Evolutionary conservation across 257 asterid species (phyloP).

Genomic region (Striga asiatica): DNA sequence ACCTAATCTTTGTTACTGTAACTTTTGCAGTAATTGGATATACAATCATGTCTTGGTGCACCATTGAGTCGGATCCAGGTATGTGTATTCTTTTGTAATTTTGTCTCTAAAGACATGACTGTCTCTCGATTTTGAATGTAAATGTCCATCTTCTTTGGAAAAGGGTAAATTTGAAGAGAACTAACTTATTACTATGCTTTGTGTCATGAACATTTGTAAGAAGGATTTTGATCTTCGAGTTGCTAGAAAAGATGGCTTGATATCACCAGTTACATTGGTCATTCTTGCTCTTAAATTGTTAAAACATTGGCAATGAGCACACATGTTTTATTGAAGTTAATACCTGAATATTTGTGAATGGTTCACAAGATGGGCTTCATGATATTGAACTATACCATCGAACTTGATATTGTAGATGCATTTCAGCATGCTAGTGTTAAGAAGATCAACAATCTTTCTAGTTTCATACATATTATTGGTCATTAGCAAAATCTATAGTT

Average conservation of each 20-base stretch:
- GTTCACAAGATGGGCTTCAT: too few relatives aligned
- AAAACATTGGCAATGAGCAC: too few relatives aligned
- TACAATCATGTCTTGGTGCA: constrained; percentile 91
- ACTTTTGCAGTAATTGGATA: constrained; percentile 27
- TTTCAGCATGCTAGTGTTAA: too few relatives aligned
- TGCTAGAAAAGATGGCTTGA: background rate
- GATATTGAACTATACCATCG: too few relatives aligned
- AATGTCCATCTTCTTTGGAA: background rate
- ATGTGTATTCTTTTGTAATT: constrained; percentile 13
- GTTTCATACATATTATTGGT: too few relatives aligned
- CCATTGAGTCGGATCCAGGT: constrained; percentile 99
- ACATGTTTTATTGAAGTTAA: background rate
- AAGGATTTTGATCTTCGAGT: background rate
- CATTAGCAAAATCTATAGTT: too few relatives aligned
- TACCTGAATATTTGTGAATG: background rate
- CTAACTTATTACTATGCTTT: background rate
- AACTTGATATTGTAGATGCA: too few relatives aligned
- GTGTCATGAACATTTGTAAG: background rate
- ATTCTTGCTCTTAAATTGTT: background rate
- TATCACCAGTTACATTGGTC: background rate
- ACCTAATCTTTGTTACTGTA: constrained; percentile 14
- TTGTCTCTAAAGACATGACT: background rate
- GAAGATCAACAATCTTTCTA: too few relatives aligned
- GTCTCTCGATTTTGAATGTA: background rate
- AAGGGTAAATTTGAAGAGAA: background rate